A percentile compares a stretch with the other conserved stretches of the same genome.
phyloP scores from a whole-genome alignment of 106 monocot genomes.

The Acanthochlamys bracteata region DNA sequence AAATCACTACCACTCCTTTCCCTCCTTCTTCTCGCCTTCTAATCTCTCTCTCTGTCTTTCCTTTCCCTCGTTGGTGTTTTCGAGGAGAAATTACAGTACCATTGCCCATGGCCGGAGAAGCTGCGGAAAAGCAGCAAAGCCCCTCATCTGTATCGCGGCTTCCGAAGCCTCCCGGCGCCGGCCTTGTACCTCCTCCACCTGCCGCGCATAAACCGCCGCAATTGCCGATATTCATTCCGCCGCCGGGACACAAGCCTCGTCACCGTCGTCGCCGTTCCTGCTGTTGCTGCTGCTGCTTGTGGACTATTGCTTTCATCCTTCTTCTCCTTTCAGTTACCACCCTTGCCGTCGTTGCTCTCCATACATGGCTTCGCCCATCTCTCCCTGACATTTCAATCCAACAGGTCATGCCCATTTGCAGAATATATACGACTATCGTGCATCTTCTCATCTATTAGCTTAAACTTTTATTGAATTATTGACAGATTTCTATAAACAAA shows the following conservation, averaged over 20 bases:
- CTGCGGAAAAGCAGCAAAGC: too few relatives aligned
- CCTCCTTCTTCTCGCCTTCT: too few relatives aligned
- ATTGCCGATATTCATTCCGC: background rate
- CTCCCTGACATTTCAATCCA: background rate
- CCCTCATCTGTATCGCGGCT: too few relatives aligned
- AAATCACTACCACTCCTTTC: too few relatives aligned
- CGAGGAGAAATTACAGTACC: too few relatives aligned
- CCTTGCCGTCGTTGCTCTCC: background rate
- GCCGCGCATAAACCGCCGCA: background rate
- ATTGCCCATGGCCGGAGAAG: too few relatives aligned
- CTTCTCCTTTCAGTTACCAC: background rate
- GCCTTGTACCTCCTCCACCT: conserved; percentile 2
- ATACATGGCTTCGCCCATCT: background rate
- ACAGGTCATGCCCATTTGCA: background rate
- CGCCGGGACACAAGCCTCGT: background rate
- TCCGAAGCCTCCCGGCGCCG: background rate
- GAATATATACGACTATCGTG: too few relatives aligned
- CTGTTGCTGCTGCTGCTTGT: conserved; percentile 2
- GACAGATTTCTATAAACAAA: too few relatives aligned
- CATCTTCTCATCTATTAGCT: too few relatives aligned
- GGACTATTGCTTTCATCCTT: background rate
- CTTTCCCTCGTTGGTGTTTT: too few relatives aligned
- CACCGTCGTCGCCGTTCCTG: background rate
- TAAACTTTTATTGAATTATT: too few relatives aligned
- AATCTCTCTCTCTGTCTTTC: too few relatives aligned